Base-by-base conservation (phyloP, 2,329 filamentous ascomycete species). In the Mycosphaerella arachidis region DNA sequence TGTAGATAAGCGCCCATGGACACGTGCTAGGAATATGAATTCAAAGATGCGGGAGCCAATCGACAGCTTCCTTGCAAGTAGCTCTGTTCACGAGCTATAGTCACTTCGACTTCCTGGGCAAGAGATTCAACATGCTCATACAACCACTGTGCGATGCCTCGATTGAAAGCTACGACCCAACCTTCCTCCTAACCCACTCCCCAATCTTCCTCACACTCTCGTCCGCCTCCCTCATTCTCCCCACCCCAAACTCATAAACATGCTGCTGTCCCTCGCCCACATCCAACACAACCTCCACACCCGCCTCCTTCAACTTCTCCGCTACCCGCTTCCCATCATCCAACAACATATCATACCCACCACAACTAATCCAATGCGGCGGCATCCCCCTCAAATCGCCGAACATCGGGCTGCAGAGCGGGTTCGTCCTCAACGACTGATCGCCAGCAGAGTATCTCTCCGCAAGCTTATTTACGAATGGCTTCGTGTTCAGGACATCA, bases 281-380 rank as follows among this genome's bases (percentile, higher is more conserved):
- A 62, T 81, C 75, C 13, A 82, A 46, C 46, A 74, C 74, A 0
- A 79, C 81, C 65, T 75, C 70, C 10, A 82, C 73, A 3, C 71
- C 76, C 1, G 79, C 75, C 56, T 79, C 77, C 35, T 76, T 70
- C 59, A 84, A 66, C 1, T 78, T 68, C 43, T 75, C 70, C 66
- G 82, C 81, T 63, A 83, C 82, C 1, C 82, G 76, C 48, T 83
- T 64, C 0, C 73, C 79, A 59, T 84, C 81, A 62, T 85, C 82
- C 2, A 82, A 69, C 3, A 82, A 63, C 0, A 77, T 78, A 66
- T 85, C 83, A 57, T 79, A 58, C 8, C 81, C 82, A 59, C 75
- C 78, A 2, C 82, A 72, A 63, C 82, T 80, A 2, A 85, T 73
- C 68, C 82, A 84, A 0, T 78, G 74, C 1, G 73, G 74, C 4